Percentiles rank a stretch among this genome's conserved stretches.
Evolutionary conservation across 2,329 filamentous ascomycete genomes (phyloP).

Genomic region (Didymellaceae sp.): DNA sequence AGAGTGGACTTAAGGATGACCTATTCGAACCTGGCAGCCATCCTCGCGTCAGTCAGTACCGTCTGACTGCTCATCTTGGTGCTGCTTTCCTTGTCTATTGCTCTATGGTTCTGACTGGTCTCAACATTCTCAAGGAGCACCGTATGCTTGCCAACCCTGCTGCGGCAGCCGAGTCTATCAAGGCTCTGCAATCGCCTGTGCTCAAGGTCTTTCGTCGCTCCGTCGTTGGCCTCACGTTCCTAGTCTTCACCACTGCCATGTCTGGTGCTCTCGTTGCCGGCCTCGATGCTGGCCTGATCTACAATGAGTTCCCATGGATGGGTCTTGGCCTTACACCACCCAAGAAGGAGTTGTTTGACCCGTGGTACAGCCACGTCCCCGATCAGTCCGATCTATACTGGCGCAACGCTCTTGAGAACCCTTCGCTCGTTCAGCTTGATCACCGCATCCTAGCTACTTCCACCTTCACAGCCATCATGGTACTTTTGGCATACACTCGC

Average conservation of each 20-base stretch:
- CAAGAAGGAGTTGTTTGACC: slow-evolving; percentile 79
- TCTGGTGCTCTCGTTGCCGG: slow-evolving; percentile 93
- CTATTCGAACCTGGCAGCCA: slow-evolving; percentile 89
- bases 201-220: slow-evolving; percentile 76
- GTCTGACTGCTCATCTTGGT: slow-evolving; percentile 85
- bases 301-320: slow-evolving; percentile 99
- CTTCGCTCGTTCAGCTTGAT: slow-evolving; percentile 91
- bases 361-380: slow-evolving; percentile 80
- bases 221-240: slow-evolving; percentile 70
- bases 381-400: slow-evolving; percentile 88
- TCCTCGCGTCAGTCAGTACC: slow-evolving; percentile 93
- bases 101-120: slow-evolving; percentile 90
- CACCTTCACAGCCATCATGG: slow-evolving; percentile 81
- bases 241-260: slow-evolving; percentile 90
- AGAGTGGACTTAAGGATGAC: slow-evolving; percentile 93
- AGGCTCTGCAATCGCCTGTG: slow-evolving; percentile 67
- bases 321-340: slow-evolving; percentile 83
- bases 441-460: slow-evolving; percentile 91
- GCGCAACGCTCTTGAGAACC: slow-evolving; percentile 98
- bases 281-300: slow-evolving; percentile 94
- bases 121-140: slow-evolving; percentile 81
- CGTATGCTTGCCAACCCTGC: slow-evolving; percentile 72
- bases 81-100: slow-evolving; percentile 92
- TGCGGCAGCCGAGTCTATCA: slow-evolving; percentile 65
- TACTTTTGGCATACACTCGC: slow-evolving; percentile 81